Evolutionary conservation across 2,329 filamentous ascomycete species (phyloP).

Genomic region (Fusarium sarcochroum): DNA sequence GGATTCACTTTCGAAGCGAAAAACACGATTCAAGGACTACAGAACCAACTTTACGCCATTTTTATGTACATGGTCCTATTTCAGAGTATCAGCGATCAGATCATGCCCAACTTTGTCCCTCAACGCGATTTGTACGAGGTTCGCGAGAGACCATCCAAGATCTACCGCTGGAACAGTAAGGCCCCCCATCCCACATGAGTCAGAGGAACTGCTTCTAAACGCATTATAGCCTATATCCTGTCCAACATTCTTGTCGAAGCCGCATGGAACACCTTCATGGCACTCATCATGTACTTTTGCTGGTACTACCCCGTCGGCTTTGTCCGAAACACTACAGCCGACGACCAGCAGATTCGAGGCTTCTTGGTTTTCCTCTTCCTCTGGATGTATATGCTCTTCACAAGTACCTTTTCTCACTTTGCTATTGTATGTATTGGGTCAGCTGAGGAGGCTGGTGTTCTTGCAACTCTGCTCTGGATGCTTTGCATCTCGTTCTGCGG

Average conservation of each 20-base stretch:
- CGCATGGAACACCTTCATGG: conserved; percentile 46
- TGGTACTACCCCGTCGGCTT: conserved; percentile 51
- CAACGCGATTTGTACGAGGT: conserved; percentile 77
- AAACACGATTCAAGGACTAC: conserved; percentile 70
- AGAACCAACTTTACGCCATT: conserved; percentile 77
- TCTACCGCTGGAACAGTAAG: conserved; percentile 61
- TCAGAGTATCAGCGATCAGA: conserved; percentile 68
- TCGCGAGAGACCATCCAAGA: conserved; percentile 75
- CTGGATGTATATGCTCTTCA: conserved; percentile 47
- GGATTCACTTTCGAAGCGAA: conserved; percentile 75
- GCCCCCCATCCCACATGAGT: fast-evolving
- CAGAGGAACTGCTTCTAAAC: not conserved
- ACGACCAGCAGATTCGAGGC: conserved; percentile 41
- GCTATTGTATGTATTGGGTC: conserved; percentile 42
- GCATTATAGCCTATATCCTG: conserved; percentile 37
- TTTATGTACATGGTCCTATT: conserved; percentile 81
- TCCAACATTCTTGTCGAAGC: conserved; percentile 46
- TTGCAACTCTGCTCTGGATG: conserved; percentile 58
- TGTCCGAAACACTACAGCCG: conserved; percentile 43
- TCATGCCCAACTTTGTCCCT: conserved; percentile 79
- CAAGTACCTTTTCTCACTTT: conserved; percentile 47
- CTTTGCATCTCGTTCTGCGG: conserved; percentile 48
- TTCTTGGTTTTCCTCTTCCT: conserved; percentile 48
- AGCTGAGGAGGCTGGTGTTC: conserved; percentile 44
- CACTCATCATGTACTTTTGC: conserved; percentile 45